Evolutionary conservation across 805 yeast genomes (phyloP), one percentile per base, ranked within the genome.

Genomic region (Wickerhamiella australiensis): DNA sequence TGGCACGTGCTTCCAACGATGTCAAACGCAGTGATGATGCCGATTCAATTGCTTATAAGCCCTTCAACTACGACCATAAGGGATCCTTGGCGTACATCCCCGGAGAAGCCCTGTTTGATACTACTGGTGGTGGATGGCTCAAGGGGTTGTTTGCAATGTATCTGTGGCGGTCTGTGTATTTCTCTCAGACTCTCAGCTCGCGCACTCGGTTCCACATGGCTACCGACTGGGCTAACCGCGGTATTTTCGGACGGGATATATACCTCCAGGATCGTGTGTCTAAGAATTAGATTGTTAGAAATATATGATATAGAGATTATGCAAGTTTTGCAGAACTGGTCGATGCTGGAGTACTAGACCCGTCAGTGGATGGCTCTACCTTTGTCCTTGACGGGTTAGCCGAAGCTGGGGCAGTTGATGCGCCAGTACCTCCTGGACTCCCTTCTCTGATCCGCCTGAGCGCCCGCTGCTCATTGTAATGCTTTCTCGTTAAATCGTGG

Each of bases 111-210:
- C 83, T 79, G 23, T 79, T 79, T 60, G 85, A 79, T 60, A 72
- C 77, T n/a, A 78, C 79, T 29, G 76, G 76, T 17, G 75, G 75
- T 57, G 69, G 79, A 27, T 72, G 77, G 53, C 76, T 78, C 52
- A 82, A 84, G 52, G 85, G 84, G 1, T 61, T 79, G 46, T 62
- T 78, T 37, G 84, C 84, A n/a, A 76, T 80, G 79, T 80, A 80
- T 60, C 64, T 79, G 49, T 79, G 85, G 85, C 74, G 85, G 68
- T 73, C 80, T 46, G 81, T 77, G 25, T 79, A 79, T 64, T 79
- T 79, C 64, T 75, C 82, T 27, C 82, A 79, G 61, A 73, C 80
- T 47, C 84, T 80, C 36, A 75, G 82, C 52, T 62, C 76, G 58
- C 71, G 84, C 62, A 76, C 80, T 4, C 72, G 85, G 60, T 80